Evolutionary conservation across 306 rosid species (phyloP).

Genomic region (Dicorynia guianensis): DNA sequence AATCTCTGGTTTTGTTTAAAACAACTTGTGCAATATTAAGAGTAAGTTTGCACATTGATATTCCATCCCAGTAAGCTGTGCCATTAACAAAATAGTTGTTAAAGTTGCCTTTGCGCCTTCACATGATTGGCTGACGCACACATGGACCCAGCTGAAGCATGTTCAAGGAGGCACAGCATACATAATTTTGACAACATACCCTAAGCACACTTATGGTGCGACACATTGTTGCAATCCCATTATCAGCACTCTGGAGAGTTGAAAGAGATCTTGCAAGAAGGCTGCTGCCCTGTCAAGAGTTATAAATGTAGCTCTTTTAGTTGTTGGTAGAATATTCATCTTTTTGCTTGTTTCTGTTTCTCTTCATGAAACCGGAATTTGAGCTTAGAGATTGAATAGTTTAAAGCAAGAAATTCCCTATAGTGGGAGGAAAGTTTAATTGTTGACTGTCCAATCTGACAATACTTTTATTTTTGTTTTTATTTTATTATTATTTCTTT

Average conservation of each 20-base stretch:
- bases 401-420: not conserved
- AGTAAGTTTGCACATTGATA: not conserved
- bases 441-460: not conserved
- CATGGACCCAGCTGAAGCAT: too few relatives aligned
- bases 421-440: not conserved
- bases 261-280: not conserved
- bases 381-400: not conserved
- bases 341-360: conserved; percentile 2
- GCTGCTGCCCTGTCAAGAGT: not conserved
- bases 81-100: not conserved
- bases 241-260: not conserved
- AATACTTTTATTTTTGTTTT: not conserved
- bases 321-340: not conserved
- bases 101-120: not conserved
- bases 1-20: not conserved
- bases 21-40: not conserved
- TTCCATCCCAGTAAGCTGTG: not conserved
- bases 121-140: not conserved
- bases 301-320: not conserved
- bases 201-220: not conserved
- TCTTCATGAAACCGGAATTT: not conserved
- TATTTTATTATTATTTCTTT: too few relatives aligned
- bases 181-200: too few relatives aligned
- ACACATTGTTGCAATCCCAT: not conserved
- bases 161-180: too few relatives aligned